phyloP scores from a whole-genome alignment of 345 rosid species.

The Brassica incana region DNA sequence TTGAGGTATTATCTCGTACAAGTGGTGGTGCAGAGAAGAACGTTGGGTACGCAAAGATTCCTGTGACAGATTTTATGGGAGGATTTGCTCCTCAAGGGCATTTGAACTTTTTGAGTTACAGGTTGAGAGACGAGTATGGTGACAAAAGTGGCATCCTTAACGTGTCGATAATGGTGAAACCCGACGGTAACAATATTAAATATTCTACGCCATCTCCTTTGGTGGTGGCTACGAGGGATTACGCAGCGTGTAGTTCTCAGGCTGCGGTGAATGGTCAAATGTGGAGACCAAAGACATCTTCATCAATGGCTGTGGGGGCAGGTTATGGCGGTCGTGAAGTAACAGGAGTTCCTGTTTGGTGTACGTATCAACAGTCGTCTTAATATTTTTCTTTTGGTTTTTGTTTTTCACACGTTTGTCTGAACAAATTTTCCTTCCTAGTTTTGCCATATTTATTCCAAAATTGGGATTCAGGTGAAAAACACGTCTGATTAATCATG shows the following conservation, averaged over 20 bases:
- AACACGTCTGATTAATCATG: background rate
- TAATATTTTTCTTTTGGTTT: background rate
- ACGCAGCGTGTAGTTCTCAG: constrained; percentile 8
- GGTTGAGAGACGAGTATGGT: constrained; percentile 53
- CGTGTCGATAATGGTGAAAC: constrained; percentile 57
- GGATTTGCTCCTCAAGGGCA: constrained; percentile 51
- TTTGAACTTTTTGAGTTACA: constrained; percentile 67
- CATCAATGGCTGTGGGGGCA: constrained; percentile 22
- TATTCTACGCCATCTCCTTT: background rate
- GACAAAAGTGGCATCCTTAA: constrained; percentile 59
- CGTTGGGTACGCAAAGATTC: constrained; percentile 51
- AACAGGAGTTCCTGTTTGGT: constrained; percentile 54
- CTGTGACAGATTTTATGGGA: constrained; percentile 58
- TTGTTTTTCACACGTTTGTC: background rate
- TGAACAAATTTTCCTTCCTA: constrained; percentile 1
- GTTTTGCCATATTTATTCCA: background rate
- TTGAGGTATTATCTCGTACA: constrained; percentile 48
- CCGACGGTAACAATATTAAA: constrained; percentile 2
- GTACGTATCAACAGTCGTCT: constrained; percentile 16
- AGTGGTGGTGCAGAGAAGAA: constrained; percentile 30
- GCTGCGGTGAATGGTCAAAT: constrained; percentile 26
- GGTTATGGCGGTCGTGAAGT: constrained; percentile 35
- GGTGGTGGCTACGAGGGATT: constrained; percentile 1
- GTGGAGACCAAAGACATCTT: constrained; percentile 24
- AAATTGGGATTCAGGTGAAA: background rate